phyloP scores from a whole-genome alignment of 306 rosid genomes.

The Fagus crenata region DNA sequence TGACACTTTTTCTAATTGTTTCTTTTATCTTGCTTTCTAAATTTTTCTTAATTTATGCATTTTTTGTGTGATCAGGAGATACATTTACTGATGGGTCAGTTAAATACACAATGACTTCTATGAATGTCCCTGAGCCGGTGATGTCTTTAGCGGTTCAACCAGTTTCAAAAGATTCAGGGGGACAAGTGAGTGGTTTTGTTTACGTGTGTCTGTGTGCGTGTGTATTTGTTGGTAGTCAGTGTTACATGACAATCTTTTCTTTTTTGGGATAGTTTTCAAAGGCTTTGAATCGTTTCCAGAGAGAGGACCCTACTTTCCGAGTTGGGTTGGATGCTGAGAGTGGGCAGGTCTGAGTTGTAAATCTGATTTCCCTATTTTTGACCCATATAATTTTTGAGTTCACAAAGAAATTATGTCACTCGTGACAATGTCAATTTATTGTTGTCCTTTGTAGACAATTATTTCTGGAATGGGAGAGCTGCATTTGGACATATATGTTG shows the following conservation, averaged over 20 bases:
- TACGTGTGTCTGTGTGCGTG: slow-evolving; percentile 13
- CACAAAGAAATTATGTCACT: slow-evolving; percentile 17
- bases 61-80: slow-evolving; percentile 67
- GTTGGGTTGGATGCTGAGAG: slow-evolving; percentile 98
- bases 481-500: slow-evolving; percentile 95
- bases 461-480: slow-evolving; percentile 99
- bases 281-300: slow-evolving; percentile 97
- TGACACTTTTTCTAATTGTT: slow-evolving; percentile 11
- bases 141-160: slow-evolving; percentile 99
- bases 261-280: slow-evolving; percentile 70
- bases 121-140: slow-evolving; percentile 99
- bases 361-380: background rate
- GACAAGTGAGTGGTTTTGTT: slow-evolving; percentile 70
- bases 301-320: slow-evolving; percentile 96
- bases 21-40: slow-evolving; percentile 11
- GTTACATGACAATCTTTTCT: slow-evolving; percentile 20
- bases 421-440: slow-evolving; percentile 21
- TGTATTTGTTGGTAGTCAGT: background rate
- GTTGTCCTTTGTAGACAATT: slow-evolving; percentile 62
- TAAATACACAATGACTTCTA: slow-evolving; percentile 93
- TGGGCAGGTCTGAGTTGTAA: slow-evolving; percentile 69
- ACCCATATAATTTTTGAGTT: background rate
- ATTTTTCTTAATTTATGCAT: slow-evolving; percentile 11
- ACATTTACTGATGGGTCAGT: slow-evolving; percentile 94
- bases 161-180: slow-evolving; percentile 95